phyloP scores from a whole-genome alignment of 106 monocot genomes.

The Cymbidium sinense region DNA sequence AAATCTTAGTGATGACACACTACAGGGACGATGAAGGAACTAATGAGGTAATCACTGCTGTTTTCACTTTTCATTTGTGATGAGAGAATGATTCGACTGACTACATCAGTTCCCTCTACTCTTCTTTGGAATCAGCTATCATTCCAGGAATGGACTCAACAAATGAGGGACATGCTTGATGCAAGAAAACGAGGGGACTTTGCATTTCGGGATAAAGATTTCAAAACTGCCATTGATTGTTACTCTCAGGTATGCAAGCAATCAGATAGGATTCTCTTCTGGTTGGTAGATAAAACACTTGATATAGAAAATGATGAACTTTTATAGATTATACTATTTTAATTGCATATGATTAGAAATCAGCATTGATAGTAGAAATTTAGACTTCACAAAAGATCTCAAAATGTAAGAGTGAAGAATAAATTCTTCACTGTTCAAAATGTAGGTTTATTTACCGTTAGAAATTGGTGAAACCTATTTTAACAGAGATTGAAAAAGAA shows the following conservation, averaged over 20 bases:
- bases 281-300: not conserved
- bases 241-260: slow-evolving; percentile 61
- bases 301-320: not conserved
- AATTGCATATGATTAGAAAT: not conserved
- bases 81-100: not conserved
- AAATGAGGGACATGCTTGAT: slow-evolving; percentile 86
- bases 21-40: slow-evolving; percentile 94
- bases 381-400: no score
- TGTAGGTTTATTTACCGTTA: no score
- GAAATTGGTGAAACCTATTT: no score
- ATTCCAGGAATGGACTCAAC: slow-evolving; percentile 95
- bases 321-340: not conserved
- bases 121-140: slow-evolving; percentile 46
- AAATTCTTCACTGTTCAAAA: no score
- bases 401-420: no score
- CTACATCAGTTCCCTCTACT: no score
- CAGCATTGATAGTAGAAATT: no score
- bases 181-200: slow-evolving; percentile 81
- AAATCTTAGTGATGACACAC: slow-evolving; percentile 68
- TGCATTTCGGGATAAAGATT: slow-evolving; percentile 88
- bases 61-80: not conserved
- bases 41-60: slow-evolving; percentile 57
- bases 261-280: not conserved
- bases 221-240: slow-evolving; percentile 77
- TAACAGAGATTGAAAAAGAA: no score